Evolutionary conservation across 345 rosid species (phyloP), one percentile per base, ranked within the genome.

Genomic region (Dipteronia sinensis): DNA sequence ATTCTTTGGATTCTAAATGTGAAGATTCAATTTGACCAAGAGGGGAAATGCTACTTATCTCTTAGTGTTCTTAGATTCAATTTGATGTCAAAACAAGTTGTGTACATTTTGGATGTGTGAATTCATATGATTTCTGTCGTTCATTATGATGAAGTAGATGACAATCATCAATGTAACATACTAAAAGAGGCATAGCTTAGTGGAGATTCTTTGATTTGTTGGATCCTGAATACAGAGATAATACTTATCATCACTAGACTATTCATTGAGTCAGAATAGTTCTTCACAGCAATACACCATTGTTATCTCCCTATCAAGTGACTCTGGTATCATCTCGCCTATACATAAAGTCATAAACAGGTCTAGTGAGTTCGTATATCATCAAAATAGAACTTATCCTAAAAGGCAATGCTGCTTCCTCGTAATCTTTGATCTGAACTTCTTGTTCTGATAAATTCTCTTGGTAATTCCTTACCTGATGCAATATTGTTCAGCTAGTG

Each of bases 401-500:
- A 13, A 51, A 4, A 51, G n/a, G 7, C 56, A 51, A 16, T 51
- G 56, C 56, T 51, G 56, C n/a, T 51, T 51, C 19, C 56, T 15
- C 4, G n/a, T 51, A 51, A 51, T 51, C 56, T 51, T 3, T 51
- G 19, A 16, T 51, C 56, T 3, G 5, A 15, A 15, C 19, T 51
- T 51, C 7, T 15, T 51, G 56, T 51, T 51, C 49, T 51, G 56
- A 3, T 51, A 15, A 46, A 46, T 10, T 46, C 10, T 46, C 10
- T 2, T 46, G 10, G 49, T 10, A 46, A 46, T 46, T 46, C 49
- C 49, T 23, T 25, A 13, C 25, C 27, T 23, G 29, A 61, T 61
- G 29, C 65, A 10, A 61, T 22, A 20, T 61, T 61, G 64, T 61
- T 64, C 67, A 64, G 67, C 67, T 23, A 63, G 38, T 63, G 38